These are phyloP conservation scores for Peronospora belbahrii DNA, from an alignment of 352 stramenopile species.

Conservation along the genomic window DNA sequence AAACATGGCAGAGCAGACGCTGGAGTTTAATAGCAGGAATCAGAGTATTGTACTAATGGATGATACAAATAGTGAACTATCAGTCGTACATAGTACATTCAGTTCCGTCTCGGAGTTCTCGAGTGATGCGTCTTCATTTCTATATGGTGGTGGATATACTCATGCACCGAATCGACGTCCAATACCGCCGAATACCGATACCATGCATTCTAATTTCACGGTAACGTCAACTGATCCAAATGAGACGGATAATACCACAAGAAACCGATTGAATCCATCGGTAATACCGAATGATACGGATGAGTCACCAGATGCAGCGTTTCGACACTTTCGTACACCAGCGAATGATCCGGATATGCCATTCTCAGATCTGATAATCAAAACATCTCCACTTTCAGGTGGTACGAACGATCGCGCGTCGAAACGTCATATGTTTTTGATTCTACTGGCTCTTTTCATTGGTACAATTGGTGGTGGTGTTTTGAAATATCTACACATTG, in stretches of 20 bases:
- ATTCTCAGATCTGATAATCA: conserved; percentile 24
- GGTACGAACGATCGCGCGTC: conserved; percentile 28
- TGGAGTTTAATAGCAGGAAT: no score
- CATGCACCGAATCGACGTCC: conserved; percentile 22
- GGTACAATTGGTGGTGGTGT: conserved; percentile 35
- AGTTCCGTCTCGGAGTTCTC: conserved; percentile 36
- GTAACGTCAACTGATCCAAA: conserved; percentile 20
- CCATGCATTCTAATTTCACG: conserved; percentile 67
- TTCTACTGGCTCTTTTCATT: conserved; percentile 39
- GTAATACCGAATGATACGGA: conserved; percentile 11
- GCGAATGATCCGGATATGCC: conserved; percentile 15
- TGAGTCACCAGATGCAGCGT: conserved; percentile 37
- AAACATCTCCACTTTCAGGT: conserved; percentile 29
- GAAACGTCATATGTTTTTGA: conserved; percentile 43
- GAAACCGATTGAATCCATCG: neutral
- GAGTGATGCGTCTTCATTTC: conserved; percentile 27
- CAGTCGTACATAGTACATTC: conserved; percentile 27
- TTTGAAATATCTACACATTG: conserved; percentile 46
- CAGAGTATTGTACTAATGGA: no score
- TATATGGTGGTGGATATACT: conserved; percentile 23
- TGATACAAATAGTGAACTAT: conserved; percentile 28
- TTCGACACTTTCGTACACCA: conserved; percentile 51
- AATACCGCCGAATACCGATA: conserved; percentile 38
- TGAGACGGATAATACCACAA: neutral
- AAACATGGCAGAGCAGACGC: no score